Evolutionary conservation across 495 filamentous ascomycete genomes (phyloP).

Genomic region (Bryoglossum gracile): DNA sequence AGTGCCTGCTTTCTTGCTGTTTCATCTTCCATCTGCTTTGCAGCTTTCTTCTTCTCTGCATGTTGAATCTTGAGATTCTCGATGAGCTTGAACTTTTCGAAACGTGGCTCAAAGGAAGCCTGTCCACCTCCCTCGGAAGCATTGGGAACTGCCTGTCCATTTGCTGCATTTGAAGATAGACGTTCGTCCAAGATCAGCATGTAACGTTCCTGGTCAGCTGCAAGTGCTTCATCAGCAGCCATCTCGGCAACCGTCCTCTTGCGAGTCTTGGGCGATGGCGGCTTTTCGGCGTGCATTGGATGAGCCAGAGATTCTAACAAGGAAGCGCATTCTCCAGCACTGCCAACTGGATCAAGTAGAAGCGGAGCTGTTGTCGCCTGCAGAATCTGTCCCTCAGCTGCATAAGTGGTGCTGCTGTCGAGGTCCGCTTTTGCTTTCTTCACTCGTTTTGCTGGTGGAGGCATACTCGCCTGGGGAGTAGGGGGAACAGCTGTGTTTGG

Average conservation of each 20-base stretch:
- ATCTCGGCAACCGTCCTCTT: conserved; percentile 93
- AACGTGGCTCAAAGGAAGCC: conserved; percentile 72
- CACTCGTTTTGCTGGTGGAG: conserved; percentile 58
- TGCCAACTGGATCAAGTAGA: conserved; percentile 65
- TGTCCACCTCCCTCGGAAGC: conserved; percentile 68
- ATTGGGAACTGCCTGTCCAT: conserved; percentile 46
- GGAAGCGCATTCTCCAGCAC: conserved; percentile 55
- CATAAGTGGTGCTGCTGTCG: conserved; percentile 60
- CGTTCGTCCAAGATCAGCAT: conserved; percentile 93
- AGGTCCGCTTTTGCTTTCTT: conserved; percentile 65
- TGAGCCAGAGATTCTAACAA: conserved; percentile 64
- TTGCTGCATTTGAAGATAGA: conserved; percentile 49
- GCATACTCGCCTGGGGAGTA: conserved; percentile 48
- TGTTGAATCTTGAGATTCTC: conserved; percentile 74
- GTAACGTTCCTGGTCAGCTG: conserved; percentile 79
- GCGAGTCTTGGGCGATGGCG: conserved; percentile 77
- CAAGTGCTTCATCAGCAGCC: conserved; percentile 85
- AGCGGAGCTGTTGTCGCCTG: conserved; percentile 65
- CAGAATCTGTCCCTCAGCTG: conserved; percentile 65
- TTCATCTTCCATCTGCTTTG: conserved; percentile 52
- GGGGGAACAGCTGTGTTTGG: conserved; percentile 55
- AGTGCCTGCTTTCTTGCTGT: conserved; percentile 55
- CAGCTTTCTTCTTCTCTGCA: conserved; percentile 61
- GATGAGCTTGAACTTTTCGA: conserved; percentile 84
- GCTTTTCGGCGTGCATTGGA: conserved; percentile 64